These are phyloP conservation scores for Coemansia sp. DNA, from an alignment of 192 early-diverging fungal species.

Conservation along the genomic window DNA sequence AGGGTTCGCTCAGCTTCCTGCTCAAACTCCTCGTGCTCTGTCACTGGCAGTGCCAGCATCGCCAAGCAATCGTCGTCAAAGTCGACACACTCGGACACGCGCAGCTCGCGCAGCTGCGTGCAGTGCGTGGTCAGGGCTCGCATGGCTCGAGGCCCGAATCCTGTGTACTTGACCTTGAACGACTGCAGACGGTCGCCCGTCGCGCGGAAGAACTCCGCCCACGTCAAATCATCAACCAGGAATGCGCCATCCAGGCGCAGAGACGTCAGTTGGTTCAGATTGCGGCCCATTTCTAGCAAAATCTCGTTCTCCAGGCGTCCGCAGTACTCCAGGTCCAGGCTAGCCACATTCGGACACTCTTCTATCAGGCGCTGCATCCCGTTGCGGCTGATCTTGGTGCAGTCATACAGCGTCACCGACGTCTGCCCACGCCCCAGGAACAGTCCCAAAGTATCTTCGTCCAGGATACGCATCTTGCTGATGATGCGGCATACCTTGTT, in stretches of 20 bases:
- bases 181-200: slow-evolving; percentile 56
- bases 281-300: slow-evolving; percentile 43
- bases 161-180: slow-evolving; percentile 61
- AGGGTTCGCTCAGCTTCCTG: slow-evolving; percentile 35
- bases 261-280: slow-evolving; percentile 52
- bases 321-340: slow-evolving; percentile 69
- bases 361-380: slow-evolving; percentile 62
- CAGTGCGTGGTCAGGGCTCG: slow-evolving; percentile 60
- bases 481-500: slow-evolving; percentile 76
- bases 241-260: slow-evolving; percentile 72
- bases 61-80: slow-evolving; percentile 57
- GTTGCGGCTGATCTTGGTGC: slow-evolving; percentile 61
- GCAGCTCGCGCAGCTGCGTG: slow-evolving; percentile 59
- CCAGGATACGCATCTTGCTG: slow-evolving; percentile 68
- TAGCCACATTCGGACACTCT: slow-evolving; percentile 61
- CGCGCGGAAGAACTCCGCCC: slow-evolving; percentile 59
- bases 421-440: slow-evolving; percentile 62
- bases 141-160: slow-evolving; percentile 58
- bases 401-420: slow-evolving; percentile 72
- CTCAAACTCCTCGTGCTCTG: slow-evolving; percentile 29
- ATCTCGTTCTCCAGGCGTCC: slow-evolving; percentile 63
- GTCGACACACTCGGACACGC: slow-evolving; percentile 60
- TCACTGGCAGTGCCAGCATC: slow-evolving; percentile 39
- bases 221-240: slow-evolving; percentile 61
- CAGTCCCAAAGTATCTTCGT: slow-evolving; percentile 61